phyloP scores from a whole-genome alignment of 1,139 yeast genomes.

The Protomyces arabidopsidicola region DNA sequence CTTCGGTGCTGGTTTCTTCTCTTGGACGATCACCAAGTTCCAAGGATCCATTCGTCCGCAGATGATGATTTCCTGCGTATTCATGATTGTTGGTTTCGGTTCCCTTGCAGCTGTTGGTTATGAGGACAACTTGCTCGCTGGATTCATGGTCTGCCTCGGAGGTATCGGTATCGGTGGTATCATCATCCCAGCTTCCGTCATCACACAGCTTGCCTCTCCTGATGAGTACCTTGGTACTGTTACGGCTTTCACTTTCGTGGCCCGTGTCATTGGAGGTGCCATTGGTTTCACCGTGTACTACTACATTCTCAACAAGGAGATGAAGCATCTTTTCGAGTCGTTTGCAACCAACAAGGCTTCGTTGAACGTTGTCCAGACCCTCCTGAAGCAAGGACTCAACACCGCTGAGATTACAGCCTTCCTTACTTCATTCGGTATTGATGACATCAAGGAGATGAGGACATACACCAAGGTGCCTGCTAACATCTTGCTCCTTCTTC shows the following conservation, averaged over 20 bases:
- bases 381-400: neutral
- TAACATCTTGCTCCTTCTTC: neutral
- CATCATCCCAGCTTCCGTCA: slow-evolving; percentile 25
- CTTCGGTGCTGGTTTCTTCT: slow-evolving; percentile 26
- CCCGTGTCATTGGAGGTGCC: slow-evolving; percentile 25
- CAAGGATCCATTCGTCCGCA: slow-evolving; percentile 23
- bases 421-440: slow-evolving; percentile 1
- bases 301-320: slow-evolving; percentile 15
- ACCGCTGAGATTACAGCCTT: slow-evolving; percentile 1
- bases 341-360: slow-evolving; percentile 6
- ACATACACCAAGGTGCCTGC: slow-evolving; percentile 1
- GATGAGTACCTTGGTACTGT: slow-evolving; percentile 25
- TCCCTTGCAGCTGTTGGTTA: slow-evolving; percentile 1
- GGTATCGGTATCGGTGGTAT: slow-evolving; percentile 19
- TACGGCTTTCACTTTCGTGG: slow-evolving; percentile 23
- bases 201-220: slow-evolving; percentile 22
- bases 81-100: slow-evolving; percentile 23
- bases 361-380: neutral
- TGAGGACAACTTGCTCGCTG: slow-evolving; percentile 14
- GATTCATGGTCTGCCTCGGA: slow-evolving; percentile 20
- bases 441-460: slow-evolving; percentile 6
- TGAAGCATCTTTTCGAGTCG: slow-evolving; percentile 1
- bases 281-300: slow-evolving; percentile 23
- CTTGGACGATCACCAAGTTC: slow-evolving; percentile 20
- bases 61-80: slow-evolving; percentile 12